Evolutionary conservation across 805 yeast species (phyloP).

Genomic region (Priceomyces fermenticarens): DNA sequence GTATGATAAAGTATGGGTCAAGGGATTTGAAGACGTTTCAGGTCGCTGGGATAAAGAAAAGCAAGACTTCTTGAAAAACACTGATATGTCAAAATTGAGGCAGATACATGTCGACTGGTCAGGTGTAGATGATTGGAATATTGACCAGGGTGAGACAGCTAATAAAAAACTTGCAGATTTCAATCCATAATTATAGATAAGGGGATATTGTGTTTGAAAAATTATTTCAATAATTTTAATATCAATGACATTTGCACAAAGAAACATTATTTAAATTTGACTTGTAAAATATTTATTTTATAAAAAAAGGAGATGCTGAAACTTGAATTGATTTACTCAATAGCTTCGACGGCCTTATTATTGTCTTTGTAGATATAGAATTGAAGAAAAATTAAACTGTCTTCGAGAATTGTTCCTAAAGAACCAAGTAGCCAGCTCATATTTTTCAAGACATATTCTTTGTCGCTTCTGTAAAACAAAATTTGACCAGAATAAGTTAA

Average conservation of each 20-base stretch:
- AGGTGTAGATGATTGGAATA: conserved; percentile 49
- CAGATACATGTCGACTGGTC: conserved; percentile 65
- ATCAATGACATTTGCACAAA: background rate
- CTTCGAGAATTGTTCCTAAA: conserved; percentile 73
- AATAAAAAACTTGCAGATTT: conserved; percentile 38
- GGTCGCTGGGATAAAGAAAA: conserved; percentile 72
- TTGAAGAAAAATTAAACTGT: conserved; percentile 60
- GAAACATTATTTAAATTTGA: conserved; percentile 1
- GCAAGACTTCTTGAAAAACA: conserved; percentile 68
- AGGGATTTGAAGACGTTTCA: conserved; percentile 75
- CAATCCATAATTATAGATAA: conserved; percentile 23
- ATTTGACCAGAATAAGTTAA: conserved; percentile 74
- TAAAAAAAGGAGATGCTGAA: conserved; percentile 1
- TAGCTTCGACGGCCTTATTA: conserved; percentile 8
- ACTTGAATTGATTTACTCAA: background rate
- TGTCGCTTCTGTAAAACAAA: conserved; percentile 60
- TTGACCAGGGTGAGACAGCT: conserved; percentile 23
- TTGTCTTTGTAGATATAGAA: conserved; percentile 56
- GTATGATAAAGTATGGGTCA: conserved; percentile 69
- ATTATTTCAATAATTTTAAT: too few species aligned
- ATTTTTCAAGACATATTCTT: conserved; percentile 57
- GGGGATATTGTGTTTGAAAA: too few species aligned
- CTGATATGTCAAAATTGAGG: conserved; percentile 55
- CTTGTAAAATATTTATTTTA: conserved; percentile 1
- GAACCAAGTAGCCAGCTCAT: conserved; percentile 79